A percentile compares a stretch with the other conserved stretches of the same genome.
Conservation (phyloP, 225 moss, liverwort and hornwort genomes). For the Rhytidiadelphus loreus region DNA sequence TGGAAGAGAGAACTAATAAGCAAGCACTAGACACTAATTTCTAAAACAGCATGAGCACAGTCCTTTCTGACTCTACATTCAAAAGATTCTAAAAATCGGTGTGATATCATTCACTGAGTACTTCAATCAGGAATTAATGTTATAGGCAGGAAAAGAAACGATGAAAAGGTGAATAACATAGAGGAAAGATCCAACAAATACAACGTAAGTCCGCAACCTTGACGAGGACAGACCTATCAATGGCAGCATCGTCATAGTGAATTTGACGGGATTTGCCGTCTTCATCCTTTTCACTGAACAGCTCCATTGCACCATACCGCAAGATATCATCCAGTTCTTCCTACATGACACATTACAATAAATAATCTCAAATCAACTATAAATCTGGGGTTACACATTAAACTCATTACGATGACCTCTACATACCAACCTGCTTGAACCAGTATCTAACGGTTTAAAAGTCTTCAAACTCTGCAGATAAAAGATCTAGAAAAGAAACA, state of each 20-base stretch:
- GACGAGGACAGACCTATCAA: constrained; percentile 57
- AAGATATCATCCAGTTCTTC: constrained; percentile 97
- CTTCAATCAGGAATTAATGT: not conserved
- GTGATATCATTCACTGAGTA: not conserved
- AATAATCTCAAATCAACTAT: not conserved
- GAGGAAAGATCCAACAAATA: not conserved
- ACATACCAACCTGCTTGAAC: not conserved
- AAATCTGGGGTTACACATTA: not conserved
- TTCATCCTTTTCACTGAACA: constrained; percentile 69
- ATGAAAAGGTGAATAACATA: not conserved
- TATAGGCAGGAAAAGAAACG: not conserved
- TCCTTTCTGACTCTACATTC: not conserved
- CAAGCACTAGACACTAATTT: not conserved
- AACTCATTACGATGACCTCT: not conserved
- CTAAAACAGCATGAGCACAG: not conserved
- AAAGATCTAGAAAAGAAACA: not conserved
- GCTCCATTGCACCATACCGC: constrained; percentile 84
- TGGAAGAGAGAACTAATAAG: not conserved
- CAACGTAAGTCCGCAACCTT: not conserved
- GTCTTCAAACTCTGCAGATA: not conserved
- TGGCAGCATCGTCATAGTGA: constrained; percentile 84
- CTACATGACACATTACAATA: constrained; percentile 7
- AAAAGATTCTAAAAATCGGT: not conserved
- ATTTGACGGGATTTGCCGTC: constrained; percentile 68
- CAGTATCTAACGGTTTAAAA: not conserved